Evolutionary conservation across 768 basidiomycete species (phyloP), one percentile per base, ranked within the genome.

Genomic region (Termitomyces sp.): DNA sequence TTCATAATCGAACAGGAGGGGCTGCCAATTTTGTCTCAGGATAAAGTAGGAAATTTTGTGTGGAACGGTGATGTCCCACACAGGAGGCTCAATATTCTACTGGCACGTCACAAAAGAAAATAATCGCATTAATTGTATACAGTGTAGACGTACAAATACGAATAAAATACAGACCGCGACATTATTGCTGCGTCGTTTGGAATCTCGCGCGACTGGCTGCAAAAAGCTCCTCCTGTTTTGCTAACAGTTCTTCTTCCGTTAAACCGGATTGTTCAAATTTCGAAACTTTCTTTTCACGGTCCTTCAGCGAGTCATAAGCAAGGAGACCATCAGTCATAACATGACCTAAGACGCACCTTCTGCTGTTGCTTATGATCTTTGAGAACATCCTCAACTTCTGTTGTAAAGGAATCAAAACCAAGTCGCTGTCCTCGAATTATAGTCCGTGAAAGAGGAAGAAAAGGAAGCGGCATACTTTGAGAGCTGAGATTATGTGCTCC

Each of bases 301-400:
- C 94, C 87, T 95, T 62, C 59, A 50, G 47, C 31, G 60, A 60
- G 51, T 56, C 14, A 36, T 63, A 37, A 40, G 57, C 53, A 32
- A 52, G 36, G 38, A n/a, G 40, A 17, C 11, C 20, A 7, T n/a
- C 11, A 59, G 14, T 36, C 3, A 52, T 43, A 49, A 40, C 59
- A 20, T 48, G 31, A 10, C 53, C 17, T 20, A 1, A 29, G 32
- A 68, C 82, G 47, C 60, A 92, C 96, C 84, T 96, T 98, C 74
- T 90, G 89, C 65, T 94, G 90, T 69, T 96, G 92, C 70, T 98
- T 98, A 76, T 97, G 95, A 67, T 97, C 96, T 73, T 95, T 93
- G 65, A 97, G 78, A 7, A 96, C 94, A 68, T 92, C 92, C 70
- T 96, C 88, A 0, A 97, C 92, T 69, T 98, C 95, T 5, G 86